Evolutionary conservation across 225 moss, liverwort and hornwort genomes (phyloP).

Genomic region (Straminergon stramineum): DNA sequence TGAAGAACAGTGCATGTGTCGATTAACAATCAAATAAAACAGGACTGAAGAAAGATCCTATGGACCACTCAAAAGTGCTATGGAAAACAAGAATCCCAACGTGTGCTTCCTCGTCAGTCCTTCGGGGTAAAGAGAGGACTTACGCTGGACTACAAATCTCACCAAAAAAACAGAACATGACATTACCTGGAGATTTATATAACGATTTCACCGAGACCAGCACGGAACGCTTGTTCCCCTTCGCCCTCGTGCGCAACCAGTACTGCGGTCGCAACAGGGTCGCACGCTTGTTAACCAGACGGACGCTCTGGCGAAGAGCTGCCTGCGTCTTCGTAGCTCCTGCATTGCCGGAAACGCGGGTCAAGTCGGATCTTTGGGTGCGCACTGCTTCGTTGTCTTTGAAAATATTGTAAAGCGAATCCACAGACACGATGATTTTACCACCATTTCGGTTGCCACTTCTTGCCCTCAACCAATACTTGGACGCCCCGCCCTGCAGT

Average conservation of each 20-base stretch:
- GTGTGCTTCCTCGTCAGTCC: neutral
- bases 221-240: constrained; percentile 14
- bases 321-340: neutral
- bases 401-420: constrained; percentile 17
- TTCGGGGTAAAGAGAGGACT: neutral
- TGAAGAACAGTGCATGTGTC: neutral
- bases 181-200: neutral
- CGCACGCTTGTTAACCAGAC: neutral
- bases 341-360: neutral
- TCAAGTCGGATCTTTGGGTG: neutral
- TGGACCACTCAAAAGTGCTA: neutral
- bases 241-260: constrained; percentile 7
- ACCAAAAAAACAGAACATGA: too few species aligned
- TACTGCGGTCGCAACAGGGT: neutral
- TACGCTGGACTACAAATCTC: neutral
- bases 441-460: constrained; percentile 11
- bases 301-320: constrained; percentile 5
- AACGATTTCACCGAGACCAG: constrained; percentile 30
- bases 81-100: neutral
- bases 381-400: constrained; percentile 3
- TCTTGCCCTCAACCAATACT: constrained; percentile 22
- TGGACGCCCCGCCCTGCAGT: neutral
- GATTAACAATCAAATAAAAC: too few species aligned
- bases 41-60: neutral
- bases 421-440: neutral